These are phyloP conservation scores for Emergomyces orientalis DNA, from an alignment of 2,329 filamentous ascomycete genomes.

Conservation along the genomic window DNA sequence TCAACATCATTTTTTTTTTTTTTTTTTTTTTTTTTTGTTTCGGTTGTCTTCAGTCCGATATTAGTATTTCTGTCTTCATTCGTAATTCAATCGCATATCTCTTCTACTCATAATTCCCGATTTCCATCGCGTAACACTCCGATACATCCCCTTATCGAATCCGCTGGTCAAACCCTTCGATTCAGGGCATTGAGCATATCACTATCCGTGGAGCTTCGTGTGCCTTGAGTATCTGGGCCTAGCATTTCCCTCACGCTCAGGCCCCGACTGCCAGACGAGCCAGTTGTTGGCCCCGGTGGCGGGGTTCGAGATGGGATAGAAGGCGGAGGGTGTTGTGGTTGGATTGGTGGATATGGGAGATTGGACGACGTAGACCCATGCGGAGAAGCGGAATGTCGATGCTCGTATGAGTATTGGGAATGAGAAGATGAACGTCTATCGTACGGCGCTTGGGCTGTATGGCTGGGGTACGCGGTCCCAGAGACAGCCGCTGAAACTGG, in stretches of 20 bases:
- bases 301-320: slow-evolving; percentile 26
- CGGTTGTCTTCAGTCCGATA: not conserved
- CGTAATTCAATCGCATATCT: not conserved
- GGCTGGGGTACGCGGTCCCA: slow-evolving; percentile 35
- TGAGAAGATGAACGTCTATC: slow-evolving; percentile 39
- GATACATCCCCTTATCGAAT: not conserved
- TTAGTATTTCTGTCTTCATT: not conserved
- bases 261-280: slow-evolving; percentile 29
- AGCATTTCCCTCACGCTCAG: slow-evolving; percentile 43
- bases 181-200: slow-evolving; percentile 43
- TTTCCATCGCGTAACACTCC: not conserved
- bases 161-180: slow-evolving; percentile 23
- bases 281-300: slow-evolving; percentile 31
- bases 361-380: slow-evolving; percentile 24
- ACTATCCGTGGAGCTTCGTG: slow-evolving; percentile 40
- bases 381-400: slow-evolving; percentile 35
- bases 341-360: slow-evolving; percentile 29
- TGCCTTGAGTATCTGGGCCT: slow-evolving; percentile 31
- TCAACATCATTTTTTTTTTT: slow-evolving; percentile 8
- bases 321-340: slow-evolving; percentile 20
- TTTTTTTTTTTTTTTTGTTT: slow-evolving; percentile 6
- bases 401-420: slow-evolving; percentile 36
- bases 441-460: slow-evolving; percentile 26
- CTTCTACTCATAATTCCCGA: not conserved
- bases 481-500: slow-evolving; percentile 39